Conservation (phyloP, 805 yeast genomes). For the Candida stauntonica region DNA sequence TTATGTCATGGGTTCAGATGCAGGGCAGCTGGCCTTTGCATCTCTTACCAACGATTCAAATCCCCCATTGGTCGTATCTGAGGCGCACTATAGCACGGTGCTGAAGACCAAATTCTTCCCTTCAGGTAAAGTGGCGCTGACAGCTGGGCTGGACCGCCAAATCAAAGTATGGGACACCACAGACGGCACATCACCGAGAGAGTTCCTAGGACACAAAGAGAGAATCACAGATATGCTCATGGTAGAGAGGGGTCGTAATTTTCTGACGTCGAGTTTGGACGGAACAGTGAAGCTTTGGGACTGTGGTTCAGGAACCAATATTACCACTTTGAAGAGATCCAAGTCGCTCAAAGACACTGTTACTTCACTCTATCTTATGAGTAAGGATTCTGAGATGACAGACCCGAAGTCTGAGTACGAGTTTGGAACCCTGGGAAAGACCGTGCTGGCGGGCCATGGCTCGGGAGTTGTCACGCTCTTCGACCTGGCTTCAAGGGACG, state of each 20-base stretch:
- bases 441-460: slow-evolving; percentile 39
- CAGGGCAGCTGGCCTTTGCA: slow-evolving; percentile 31
- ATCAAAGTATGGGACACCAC: slow-evolving; percentile 57
- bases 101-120: slow-evolving; percentile 50
- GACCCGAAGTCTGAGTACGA: slow-evolving; percentile 36
- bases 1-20: slow-evolving; percentile 31
- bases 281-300: slow-evolving; percentile 67
- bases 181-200: slow-evolving; percentile 46
- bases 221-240: slow-evolving; percentile 45
- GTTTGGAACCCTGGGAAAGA: slow-evolving; percentile 45
- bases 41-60: neutral
- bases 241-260: slow-evolving; percentile 64
- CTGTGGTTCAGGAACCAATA: slow-evolving; percentile 48
- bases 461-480: slow-evolving; percentile 37
- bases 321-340: slow-evolving; percentile 38
- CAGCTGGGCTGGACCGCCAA: slow-evolving; percentile 55
- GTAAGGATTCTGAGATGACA: neutral
- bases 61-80: slow-evolving; percentile 15
- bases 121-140: slow-evolving; percentile 54
- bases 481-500: slow-evolving; percentile 32
- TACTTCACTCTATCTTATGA: slow-evolving; percentile 22
- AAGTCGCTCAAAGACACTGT: slow-evolving; percentile 35
- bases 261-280: slow-evolving; percentile 50
- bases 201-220: slow-evolving; percentile 45
- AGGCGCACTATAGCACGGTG: slow-evolving; percentile 51